Percentiles rank a stretch among this genome's conserved stretches.
These are phyloP conservation scores for Penicillium fuscoglaucum DNA, from an alignment of 2,329 filamentous ascomycete species.

Conservation along the genomic window DNA sequence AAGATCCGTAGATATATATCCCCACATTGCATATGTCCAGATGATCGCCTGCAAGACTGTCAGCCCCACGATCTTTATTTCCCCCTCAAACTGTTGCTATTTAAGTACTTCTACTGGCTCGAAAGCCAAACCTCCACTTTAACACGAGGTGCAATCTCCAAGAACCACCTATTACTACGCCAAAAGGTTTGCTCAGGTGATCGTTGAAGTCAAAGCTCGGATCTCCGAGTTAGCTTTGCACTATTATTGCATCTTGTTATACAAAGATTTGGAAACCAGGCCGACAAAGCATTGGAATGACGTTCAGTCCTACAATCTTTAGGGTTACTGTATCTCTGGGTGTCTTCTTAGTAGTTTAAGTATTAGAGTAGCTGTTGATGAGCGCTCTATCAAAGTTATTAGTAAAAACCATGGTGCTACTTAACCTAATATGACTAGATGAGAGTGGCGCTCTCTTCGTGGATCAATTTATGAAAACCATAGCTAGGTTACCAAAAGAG, in stretches of 20 bases:
- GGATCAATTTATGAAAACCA: not conserved
- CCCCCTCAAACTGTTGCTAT: not conserved
- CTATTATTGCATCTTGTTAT: not conserved
- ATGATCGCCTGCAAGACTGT: not conserved
- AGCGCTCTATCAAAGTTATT: not conserved
- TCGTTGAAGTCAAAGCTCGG: not conserved
- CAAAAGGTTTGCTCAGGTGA: not conserved
- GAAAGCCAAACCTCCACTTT: not conserved
- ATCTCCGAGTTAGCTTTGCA: not conserved
- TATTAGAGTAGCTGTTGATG: too few relatives aligned
- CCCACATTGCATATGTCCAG: not conserved
- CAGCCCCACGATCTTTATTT: not conserved
- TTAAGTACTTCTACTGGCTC: not conserved
- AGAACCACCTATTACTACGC: not conserved
- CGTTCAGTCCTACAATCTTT: not conserved
- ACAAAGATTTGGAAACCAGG: not conserved
- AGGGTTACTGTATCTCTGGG: not conserved
- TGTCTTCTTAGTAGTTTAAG: not conserved
- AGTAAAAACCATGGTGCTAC: too few relatives aligned
- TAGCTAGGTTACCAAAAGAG: not conserved
- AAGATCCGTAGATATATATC: conserved; percentile 6
- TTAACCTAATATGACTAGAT: too few relatives aligned
- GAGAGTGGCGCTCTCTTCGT: not conserved
- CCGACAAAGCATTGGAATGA: not conserved
- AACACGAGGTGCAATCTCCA: not conserved